Percentiles rank a stretch among this genome's conserved stretches.
These are phyloP conservation scores for Colletotrichum shisoi DNA, from an alignment of 2,329 filamentous ascomycete species.

Conservation along the genomic window DNA sequence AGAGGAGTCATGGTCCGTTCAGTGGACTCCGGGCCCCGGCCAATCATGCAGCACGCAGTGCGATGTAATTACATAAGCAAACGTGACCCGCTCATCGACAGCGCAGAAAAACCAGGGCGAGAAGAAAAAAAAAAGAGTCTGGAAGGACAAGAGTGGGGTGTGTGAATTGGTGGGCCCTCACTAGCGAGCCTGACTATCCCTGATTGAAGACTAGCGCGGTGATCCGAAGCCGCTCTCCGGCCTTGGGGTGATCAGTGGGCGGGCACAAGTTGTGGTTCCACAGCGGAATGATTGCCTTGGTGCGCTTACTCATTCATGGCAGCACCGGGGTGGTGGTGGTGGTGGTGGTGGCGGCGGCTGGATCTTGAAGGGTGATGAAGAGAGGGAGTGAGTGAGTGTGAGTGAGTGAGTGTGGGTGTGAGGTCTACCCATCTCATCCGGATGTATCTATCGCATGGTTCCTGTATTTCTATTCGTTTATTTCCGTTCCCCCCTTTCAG, in stretches of 20 bases:
- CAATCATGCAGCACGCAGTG: not conserved
- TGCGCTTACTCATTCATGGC: slow-evolving; percentile 4
- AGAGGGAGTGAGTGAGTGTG: not conserved
- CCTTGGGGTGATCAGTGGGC: slow-evolving; percentile 15
- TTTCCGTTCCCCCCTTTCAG: not conserved
- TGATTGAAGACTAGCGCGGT: not conserved
- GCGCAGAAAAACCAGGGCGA: not conserved
- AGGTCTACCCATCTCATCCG: not conserved
- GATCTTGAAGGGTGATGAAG: not conserved
- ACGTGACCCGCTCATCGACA: not conserved
- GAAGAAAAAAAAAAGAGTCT: slow-evolving; percentile 12
- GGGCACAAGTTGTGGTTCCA: slow-evolving; percentile 2
- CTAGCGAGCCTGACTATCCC: not conserved
- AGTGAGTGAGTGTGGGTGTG: not conserved
- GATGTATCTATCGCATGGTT: not conserved
- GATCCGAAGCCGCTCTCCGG: slow-evolving; percentile 18
- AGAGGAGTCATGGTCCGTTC: not conserved
- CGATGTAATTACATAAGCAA: not conserved
- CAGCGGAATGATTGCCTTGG: not conserved
- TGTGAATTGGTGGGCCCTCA: not conserved
- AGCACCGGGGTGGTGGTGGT: not conserved
- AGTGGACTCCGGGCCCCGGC: not conserved
- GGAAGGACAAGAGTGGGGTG: slow-evolving; percentile 28
- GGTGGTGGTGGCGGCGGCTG: not conserved
- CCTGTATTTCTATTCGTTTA: not conserved